These are phyloP conservation scores for Boletus hoseneyae DNA, from an alignment of 1,284 basidiomycete species.

Conservation along the genomic window DNA sequence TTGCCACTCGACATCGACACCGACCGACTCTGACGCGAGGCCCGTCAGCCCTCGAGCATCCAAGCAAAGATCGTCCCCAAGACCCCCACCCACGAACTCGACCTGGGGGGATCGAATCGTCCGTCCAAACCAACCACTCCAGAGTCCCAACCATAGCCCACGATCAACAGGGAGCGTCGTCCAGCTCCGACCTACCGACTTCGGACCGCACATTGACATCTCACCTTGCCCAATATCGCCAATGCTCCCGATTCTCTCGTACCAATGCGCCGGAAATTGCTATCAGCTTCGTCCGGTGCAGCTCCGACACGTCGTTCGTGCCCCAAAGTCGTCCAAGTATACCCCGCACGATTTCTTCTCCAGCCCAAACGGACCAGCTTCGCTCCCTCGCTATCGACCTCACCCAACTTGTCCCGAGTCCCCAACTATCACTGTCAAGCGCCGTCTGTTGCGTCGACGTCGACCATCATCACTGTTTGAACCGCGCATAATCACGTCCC, in stretches of 20 bases:
- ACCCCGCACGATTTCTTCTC: too few relatives aligned
- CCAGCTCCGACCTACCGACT: too few relatives aligned
- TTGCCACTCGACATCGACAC: too few relatives aligned
- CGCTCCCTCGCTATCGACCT: constrained; percentile 1
- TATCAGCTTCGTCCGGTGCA: background rate
- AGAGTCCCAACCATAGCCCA: background rate
- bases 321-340: background rate
- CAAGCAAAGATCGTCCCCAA: background rate
- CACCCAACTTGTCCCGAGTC: background rate
- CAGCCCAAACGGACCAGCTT: background rate
- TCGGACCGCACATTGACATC: background rate
- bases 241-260: too few relatives aligned
- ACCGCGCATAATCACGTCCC: background rate
- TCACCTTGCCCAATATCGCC: background rate
- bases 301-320: background rate
- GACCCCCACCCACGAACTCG: background rate
- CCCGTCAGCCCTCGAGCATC: background rate
- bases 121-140: background rate
- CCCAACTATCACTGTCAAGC: background rate
- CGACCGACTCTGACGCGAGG: too few relatives aligned
- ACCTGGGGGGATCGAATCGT: background rate
- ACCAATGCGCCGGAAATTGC: background rate
- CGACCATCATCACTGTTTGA: background rate
- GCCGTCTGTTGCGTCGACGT: background rate
- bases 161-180: background rate